Conservation (phyloP, 2,329 filamentous ascomycete species). For the Tolypocladium pustulatum region DNA sequence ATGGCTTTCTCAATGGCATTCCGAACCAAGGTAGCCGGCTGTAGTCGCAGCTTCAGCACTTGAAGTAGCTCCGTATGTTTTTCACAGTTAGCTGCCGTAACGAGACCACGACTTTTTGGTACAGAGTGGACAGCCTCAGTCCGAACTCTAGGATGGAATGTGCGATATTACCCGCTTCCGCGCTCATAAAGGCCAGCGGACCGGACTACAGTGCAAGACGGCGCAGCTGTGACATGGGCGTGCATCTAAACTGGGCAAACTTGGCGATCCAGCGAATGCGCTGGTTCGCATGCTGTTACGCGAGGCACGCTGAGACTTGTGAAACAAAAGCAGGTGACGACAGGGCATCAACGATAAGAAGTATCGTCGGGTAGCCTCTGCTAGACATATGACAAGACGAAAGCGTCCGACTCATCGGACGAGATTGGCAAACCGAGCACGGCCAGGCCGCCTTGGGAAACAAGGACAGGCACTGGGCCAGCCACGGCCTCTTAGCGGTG, state of each 20-base stretch:
- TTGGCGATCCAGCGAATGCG: background rate
- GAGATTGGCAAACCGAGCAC: background rate
- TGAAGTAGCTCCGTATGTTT: background rate
- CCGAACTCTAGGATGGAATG: background rate
- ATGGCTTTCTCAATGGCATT: slow-evolving; percentile 16
- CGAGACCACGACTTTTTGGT: background rate
- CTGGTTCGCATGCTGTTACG: background rate
- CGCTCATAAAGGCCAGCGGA: background rate
- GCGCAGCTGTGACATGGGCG: background rate
- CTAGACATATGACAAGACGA: background rate
- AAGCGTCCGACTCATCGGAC: background rate
- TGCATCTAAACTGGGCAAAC: background rate
- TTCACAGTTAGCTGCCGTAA: background rate
- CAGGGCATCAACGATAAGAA: background rate
- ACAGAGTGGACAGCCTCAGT: background rate
- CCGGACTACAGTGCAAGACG: too few relatives aligned
- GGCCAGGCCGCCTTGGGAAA: background rate
- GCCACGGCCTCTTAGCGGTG: background rate
- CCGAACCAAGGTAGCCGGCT: slow-evolving; percentile 1
- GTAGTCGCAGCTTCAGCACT: background rate
- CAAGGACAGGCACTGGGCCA: background rate
- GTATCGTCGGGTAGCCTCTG: background rate
- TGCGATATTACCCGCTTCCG: background rate
- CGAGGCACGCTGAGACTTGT: background rate
- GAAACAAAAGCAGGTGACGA: background rate